Base-by-base conservation (phyloP, 2,329 filamentous ascomycete genomes). In the Dactylellina cionopaga region DNA sequence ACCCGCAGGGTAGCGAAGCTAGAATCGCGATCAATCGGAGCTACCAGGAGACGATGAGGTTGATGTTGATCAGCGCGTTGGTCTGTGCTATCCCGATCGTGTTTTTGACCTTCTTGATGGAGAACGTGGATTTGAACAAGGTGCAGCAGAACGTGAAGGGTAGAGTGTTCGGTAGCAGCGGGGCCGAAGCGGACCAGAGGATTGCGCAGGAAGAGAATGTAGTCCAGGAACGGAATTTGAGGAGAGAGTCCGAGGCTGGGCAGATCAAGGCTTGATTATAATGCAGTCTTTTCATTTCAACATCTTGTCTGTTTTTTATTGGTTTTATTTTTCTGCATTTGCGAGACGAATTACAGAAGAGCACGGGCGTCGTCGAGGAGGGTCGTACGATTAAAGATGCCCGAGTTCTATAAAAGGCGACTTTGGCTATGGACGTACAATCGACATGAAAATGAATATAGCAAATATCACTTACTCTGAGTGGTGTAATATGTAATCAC, bases 1-100 rank as follows among this genome's bases (percentile, higher is more conserved):
- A 87, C 74, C 80, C 83, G 0, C 82, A 84, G 80, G 87, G 87
- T 5, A 85, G 82, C 3, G 83, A 84, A 0, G 86, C 84, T 17
- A 81, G 88, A 31, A 78, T 82, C 10, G 88, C 88, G 0, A 89
- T 90, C 77, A 86, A 87, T 68, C 82, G 82, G 31, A 85, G 87
- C 1, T 90, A 90, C 74, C 85, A 88, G 77, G 86, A 89, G 79
- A 88, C 86, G 1, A 88, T 89, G 85, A 83, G 83, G 25, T 84
- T 83, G 70, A 81, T 89, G 15, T 79, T 89, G 44, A 83, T 83
- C 9, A 81, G 87, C 52, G 85, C 86, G 1, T 79, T 87, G 7
- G 81, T 84, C 60, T 83, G 85, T 31, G 81, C 84, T 10, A 80
- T 87, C 15, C 88, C 87, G 1, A 81, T 89, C 19, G 80, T 89